Evolutionary conservation across 1,139 yeast species (phyloP), one percentile per base, ranked within the genome.

Genomic region (Geotrichum restrictum): DNA sequence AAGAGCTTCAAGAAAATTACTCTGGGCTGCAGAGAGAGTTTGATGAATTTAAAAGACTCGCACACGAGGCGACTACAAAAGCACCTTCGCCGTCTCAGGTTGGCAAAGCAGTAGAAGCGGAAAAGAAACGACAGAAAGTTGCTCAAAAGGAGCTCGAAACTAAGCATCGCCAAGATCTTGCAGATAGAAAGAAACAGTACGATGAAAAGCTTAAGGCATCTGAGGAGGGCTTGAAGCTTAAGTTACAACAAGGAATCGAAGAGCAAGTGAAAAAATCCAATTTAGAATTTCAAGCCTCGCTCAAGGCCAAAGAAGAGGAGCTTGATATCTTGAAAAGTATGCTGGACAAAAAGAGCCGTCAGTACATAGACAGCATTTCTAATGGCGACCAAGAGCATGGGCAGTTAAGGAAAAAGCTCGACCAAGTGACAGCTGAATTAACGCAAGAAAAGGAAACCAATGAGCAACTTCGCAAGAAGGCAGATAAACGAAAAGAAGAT

Each of bases 341-440:
- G 22, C 21, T 42, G 1, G 45, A 42, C 13, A 29, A 42, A 14
- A 42, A 42, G 16, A 34, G 37, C 13, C 45, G 45, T n/a, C 45
- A 42, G 27, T 42, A 42, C 24, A 27, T 42, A 11, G 45, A 42
- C 4, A 16, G 36, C 4, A 34, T 42, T 3, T 42, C 45, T 27
- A 42, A 37, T 27, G 31, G 36, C 3, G 48, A 45, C 7, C 33
- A 45, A 16, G 21, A 27, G 16, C 42, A 11, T 22, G 48, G 13
- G 6, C 14, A 27, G n/a, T 13, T 45, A 13, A 22, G 16, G 22
- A 19, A 40, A 14, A 22, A 40, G 16, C 29, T 29, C 3, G 45
- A 42, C 6, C 13, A 22, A 5, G 11, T 42, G 14, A 31, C 24
- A 4, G 7, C 27, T n/a, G 45, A 42, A 31, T 18, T 42, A 36